Conservation (phyloP, 805 yeast species). For the Pichia rugopelliculosa region DNA sequence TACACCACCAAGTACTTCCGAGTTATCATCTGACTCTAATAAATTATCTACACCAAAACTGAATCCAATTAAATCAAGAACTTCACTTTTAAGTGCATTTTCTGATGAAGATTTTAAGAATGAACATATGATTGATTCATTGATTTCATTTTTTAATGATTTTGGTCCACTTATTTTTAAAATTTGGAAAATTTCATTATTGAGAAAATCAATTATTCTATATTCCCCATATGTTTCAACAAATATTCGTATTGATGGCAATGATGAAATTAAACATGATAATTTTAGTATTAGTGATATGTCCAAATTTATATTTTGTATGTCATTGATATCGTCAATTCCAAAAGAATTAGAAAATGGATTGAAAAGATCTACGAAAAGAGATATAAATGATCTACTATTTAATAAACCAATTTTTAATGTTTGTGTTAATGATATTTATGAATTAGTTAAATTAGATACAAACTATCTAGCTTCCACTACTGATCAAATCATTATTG, state of each 20-base stretch:
- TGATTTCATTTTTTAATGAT: conserved; percentile 38
- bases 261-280: conserved; percentile 3
- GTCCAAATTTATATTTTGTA: conserved; percentile 48
- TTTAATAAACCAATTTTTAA: conserved; percentile 50
- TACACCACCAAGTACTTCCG: not conserved
- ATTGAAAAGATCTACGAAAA: conserved; percentile 23
- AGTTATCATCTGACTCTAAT: not conserved
- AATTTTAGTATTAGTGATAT: conserved; percentile 26
- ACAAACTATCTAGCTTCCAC: conserved; percentile 52
- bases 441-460: conserved; percentile 24
- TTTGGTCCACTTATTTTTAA: conserved; percentile 62
- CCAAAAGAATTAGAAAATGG: conserved; percentile 43
- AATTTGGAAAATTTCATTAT: conserved; percentile 54
- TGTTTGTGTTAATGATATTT: conserved; percentile 53
- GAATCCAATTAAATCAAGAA: conserved; percentile 1
- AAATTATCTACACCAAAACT: not conserved
- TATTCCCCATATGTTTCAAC: conserved; percentile 25
- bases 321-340: conserved; percentile 53
- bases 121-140: conserved; percentile 39
- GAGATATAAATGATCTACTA: conserved; percentile 17
- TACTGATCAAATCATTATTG: conserved; percentile 57
- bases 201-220: conserved; percentile 50
- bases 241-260: conserved; percentile 14
- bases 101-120: conserved; percentile 15
- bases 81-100: conserved; percentile 16